These are phyloP conservation scores for Plasmopara halstedii DNA, from an alignment of 352 stramenopile genomes.

Conservation along the genomic window DNA sequence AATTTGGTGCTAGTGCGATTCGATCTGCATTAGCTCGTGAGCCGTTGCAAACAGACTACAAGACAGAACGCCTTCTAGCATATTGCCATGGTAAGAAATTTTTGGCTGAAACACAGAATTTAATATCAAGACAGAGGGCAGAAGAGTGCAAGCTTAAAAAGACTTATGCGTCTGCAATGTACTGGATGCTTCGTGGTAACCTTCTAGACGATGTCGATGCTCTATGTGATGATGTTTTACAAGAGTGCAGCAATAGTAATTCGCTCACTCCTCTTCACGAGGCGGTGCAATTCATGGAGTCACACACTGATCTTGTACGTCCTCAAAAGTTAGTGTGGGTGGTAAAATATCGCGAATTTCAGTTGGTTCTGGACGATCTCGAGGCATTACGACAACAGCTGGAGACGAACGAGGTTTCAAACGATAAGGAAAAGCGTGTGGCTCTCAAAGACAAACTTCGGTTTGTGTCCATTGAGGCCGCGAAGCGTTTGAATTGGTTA, in stretches of 20 bases:
- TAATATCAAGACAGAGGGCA: constrained; percentile 35
- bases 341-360: constrained; percentile 60
- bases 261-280: constrained; percentile 47
- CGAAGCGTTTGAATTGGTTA: constrained; percentile 45
- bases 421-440: constrained; percentile 14
- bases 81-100: constrained; percentile 48
- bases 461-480: constrained; percentile 63
- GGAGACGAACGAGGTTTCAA: constrained; percentile 8
- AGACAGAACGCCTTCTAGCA: constrained; percentile 43
- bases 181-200: constrained; percentile 56
- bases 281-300: constrained; percentile 64
- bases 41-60: constrained; percentile 44
- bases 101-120: constrained; percentile 24
- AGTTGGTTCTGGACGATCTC: constrained; percentile 59
- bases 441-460: constrained; percentile 33
- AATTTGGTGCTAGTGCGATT: constrained; percentile 36
- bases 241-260: constrained; percentile 30
- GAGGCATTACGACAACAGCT: constrained; percentile 33
- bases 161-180: constrained; percentile 38
- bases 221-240: constrained; percentile 47
- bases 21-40: constrained; percentile 38
- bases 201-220: constrained; percentile 49
- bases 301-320: constrained; percentile 29
- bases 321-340: constrained; percentile 53
- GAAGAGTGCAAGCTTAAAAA: constrained; percentile 31